These are phyloP conservation scores for Mollisia scopiformis DNA, from an alignment of 2,329 filamentous ascomycete species.

Conservation along the genomic window DNA sequence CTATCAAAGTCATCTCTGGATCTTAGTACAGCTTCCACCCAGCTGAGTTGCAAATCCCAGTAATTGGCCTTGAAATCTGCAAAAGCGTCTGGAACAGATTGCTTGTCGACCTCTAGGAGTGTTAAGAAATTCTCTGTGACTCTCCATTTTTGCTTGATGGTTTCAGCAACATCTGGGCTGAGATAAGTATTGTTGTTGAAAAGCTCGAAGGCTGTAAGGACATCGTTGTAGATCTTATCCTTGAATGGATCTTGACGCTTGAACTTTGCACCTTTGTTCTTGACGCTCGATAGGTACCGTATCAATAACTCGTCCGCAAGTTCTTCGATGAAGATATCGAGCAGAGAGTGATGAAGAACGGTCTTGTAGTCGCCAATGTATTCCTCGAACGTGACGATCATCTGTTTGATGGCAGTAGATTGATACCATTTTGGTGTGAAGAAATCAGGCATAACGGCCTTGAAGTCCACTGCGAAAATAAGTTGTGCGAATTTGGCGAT, in stretches of 20 bases:
- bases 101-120: conserved; percentile 77
- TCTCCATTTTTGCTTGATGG: conserved; percentile 90
- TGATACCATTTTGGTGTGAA: conserved; percentile 92
- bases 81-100: conserved; percentile 75
- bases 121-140: conserved; percentile 83
- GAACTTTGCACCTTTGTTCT: conserved; percentile 91
- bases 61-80: conserved; percentile 82
- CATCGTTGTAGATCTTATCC: conserved; percentile 92
- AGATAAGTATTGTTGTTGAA: conserved; percentile 67
- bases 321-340: conserved; percentile 92
- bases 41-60: conserved; percentile 92
- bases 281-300: conserved; percentile 80
- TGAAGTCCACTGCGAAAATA: conserved; percentile 91
- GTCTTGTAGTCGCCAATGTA: conserved; percentile 87
- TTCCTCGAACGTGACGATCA: conserved; percentile 93
- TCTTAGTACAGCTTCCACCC: conserved; percentile 91
- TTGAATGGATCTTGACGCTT: conserved; percentile 83
- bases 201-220: conserved; percentile 87
- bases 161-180: conserved; percentile 67
- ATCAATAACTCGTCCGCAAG: conserved; percentile 89
- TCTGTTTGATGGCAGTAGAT: conserved; percentile 85
- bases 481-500: conserved; percentile 84
- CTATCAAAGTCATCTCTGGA: conserved; percentile 92
- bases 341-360: conserved; percentile 83
- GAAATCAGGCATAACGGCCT: conserved; percentile 79